Base-by-base conservation (phyloP, 176 grass and related monocot genomes). In the Eremochloa ophiuroides region DNA sequence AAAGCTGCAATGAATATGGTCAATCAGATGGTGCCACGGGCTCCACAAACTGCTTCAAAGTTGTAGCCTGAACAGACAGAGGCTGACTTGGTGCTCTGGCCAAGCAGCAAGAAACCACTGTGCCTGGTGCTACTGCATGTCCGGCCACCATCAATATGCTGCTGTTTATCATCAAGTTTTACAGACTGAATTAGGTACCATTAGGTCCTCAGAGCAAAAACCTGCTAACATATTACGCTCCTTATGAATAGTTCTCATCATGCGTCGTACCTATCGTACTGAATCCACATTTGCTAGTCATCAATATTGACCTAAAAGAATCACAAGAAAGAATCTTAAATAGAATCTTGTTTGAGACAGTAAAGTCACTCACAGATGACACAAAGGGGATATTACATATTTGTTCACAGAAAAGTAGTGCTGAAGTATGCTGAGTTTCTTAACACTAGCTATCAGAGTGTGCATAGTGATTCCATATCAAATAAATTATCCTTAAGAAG, bases 401-500 rank as follows among this genome's bases (percentile, higher is more conserved):
- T 71, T 30, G 25, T 31, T 71, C 37, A 69, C 12, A 71, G 20
- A 71, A 85, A 72, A 28, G 72, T 75, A 26, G 63, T 84, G 83
- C 70, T 23, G 37, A 86, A 77, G 87, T 63, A 76, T 59, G 74
- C 56, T 6, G 44, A 77, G 30, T 64, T 51, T 51, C 17, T 51
- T 0, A 51, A 51, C 15, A 44, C 67, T 7, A 9, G 16, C 80
- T 87, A 63, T 84, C 64, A n/a, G 76, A 72, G 7, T 77, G 80
- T 47, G 80, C 63, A 20, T 80, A 85, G 33, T 17, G 63, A 74
- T 76, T 88, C 66, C 47, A 51, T 90, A 74, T 53, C 62, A 86
- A 71, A 75, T 86, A 79, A 5, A 73, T 65, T 48, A 80, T 23
- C 17, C 34, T 83, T 35, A 86, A 78, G 51, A 85, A 39, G 12